Evolutionary conservation across 73 alveolate species (phyloP).

Genomic region (Symbiodinium natans): DNA sequence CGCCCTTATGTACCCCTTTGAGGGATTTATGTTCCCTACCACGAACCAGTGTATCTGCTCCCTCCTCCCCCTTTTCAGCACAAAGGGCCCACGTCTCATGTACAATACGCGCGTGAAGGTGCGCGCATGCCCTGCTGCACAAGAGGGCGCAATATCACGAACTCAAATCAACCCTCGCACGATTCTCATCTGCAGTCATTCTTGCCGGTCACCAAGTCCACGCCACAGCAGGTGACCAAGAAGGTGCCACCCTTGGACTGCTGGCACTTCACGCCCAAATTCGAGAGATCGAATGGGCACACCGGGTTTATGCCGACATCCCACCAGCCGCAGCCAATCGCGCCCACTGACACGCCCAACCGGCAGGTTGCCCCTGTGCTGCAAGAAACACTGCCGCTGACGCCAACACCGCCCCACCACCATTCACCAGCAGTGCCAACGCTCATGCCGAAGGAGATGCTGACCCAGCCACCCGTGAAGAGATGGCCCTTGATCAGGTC

Average conservation of each 20-base stretch:
- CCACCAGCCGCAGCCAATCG: background rate
- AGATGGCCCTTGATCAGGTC: background rate
- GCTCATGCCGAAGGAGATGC: background rate
- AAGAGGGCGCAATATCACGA: too few species aligned
- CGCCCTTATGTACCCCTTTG: too few species aligned
- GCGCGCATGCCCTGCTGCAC: too few species aligned
- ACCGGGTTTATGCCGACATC: background rate
- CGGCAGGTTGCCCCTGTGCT: too few species aligned
- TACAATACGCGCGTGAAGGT: too few species aligned
- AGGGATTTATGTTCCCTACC: too few species aligned
- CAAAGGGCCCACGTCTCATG: too few species aligned
- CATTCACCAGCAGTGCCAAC: background rate
- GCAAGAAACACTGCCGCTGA: background rate
- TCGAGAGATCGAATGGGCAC: background rate
- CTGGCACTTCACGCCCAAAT: background rate
- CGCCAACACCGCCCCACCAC: background rate
- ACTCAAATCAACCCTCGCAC: too few species aligned
- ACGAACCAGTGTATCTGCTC: too few species aligned
- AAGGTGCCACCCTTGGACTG: background rate
- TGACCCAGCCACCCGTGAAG: background rate
- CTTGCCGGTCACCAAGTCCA: background rate
- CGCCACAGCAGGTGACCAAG: background rate
- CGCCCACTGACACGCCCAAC: background rate
- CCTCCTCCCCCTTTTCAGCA: too few species aligned
- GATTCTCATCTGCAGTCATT: background rate